A percentile compares a stretch with the other conserved stretches of the same genome.
Conservation (phyloP, 139 green algal species). For the Edaphochlamys debaryana region DNA sequence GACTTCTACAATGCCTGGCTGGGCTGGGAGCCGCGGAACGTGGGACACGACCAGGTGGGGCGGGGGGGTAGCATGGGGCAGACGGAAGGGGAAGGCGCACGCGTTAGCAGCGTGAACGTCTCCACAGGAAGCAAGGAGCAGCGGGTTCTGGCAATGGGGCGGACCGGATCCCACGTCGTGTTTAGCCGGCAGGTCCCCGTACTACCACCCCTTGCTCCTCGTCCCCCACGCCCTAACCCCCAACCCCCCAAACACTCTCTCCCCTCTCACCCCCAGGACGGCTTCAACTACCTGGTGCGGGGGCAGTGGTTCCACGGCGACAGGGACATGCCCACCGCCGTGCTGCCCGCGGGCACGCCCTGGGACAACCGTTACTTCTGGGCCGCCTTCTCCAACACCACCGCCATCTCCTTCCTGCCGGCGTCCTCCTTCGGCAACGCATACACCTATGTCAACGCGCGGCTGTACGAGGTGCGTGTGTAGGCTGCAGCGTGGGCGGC, state of each 20-base stretch:
- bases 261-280: slow-evolving; percentile 29
- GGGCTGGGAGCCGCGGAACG: slow-evolving; percentile 4
- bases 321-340: not conserved
- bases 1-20: slow-evolving; percentile 50
- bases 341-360: not conserved
- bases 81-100: no score
- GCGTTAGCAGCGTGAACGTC: no score
- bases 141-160: no score
- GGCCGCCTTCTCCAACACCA: slow-evolving; percentile 35
- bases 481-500: no score
- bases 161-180: no score
- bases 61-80: no score
- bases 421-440: slow-evolving; percentile 48
- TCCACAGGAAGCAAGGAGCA: no score
- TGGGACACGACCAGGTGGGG: slow-evolving; percentile 50
- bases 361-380: slow-evolving; percentile 24
- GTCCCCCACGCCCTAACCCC: no score
- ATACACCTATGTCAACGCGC: slow-evolving; percentile 51
- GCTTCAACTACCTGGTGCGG: slow-evolving; percentile 43
- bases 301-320: not conserved
- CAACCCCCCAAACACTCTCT: not conserved
- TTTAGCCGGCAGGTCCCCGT: no score
- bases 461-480: slow-evolving; percentile 33
- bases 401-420: slow-evolving; percentile 41
- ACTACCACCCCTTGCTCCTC: no score